Base-by-base conservation (phyloP, 176 grass and related monocot species). In the Miscanthus lutarioriparius region DNA sequence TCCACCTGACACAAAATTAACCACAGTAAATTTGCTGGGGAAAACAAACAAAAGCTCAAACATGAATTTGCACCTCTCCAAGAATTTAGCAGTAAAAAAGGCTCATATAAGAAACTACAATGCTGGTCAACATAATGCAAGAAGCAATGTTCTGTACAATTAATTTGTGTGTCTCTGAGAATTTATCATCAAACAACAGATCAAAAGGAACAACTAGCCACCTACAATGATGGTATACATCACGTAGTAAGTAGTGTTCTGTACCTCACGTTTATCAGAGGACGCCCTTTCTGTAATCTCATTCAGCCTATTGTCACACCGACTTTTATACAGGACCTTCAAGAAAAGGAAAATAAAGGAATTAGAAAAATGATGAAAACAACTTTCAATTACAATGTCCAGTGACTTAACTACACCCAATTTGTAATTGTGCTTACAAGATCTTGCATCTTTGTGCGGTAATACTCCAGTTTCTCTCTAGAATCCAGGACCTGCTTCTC, bases 271-370 rank as follows among this genome's bases (percentile, higher is more conserved):
- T 82, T 89, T 99, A 86, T 99, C 96, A 86, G 91, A 88, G 70
- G 93, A 96, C 13, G 97, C 97, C 72, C 93, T 93, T 89, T 99
- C 97, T 72, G 93, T 96, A 62, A 99, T 99, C 84, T 99, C 97
- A 86, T 99, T 99, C 35, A 99, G 79, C 85, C 93, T 99, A 79
- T 99, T 99, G 69, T 99, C 93, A 45, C 97, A 99, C 74, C 93
- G 92, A 92, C 97, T 99, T 93, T 92, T 99, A 61, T 96, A 99
- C 43, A 99, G 82, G 70, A 99, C 93, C 96, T 99, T 89, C 1
- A 62, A 67, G 53, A 88, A 32, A 74, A 82, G 74, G 40, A 44
- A 61, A 83, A 85, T 81, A 17, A 70, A 90, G 59, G 73, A 75
- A 74, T 72, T 72, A 64, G 56, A 66, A 33, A 1, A 37, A 69